These are phyloP conservation scores for Eimeria tenella DNA, from an alignment of 169 alveolate species.

Conservation along the genomic window DNA sequence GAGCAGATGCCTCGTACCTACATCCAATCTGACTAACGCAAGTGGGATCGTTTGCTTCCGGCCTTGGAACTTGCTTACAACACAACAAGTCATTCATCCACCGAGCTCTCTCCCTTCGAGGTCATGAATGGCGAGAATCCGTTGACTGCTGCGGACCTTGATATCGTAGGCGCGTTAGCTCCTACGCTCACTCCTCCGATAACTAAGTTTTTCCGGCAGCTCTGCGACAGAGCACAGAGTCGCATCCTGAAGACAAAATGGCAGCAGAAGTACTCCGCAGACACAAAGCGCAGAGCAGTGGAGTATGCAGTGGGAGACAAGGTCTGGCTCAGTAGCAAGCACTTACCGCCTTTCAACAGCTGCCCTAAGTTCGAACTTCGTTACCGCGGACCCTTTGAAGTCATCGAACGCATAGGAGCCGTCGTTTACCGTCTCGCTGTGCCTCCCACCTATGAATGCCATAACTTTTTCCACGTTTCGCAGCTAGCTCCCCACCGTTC, in stretches of 20 bases:
- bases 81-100: no score
- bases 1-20: no score
- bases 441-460: not conserved
- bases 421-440: not conserved
- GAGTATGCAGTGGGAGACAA: not conserved
- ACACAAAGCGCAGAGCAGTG: not conserved
- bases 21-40: no score
- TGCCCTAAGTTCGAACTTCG: not conserved
- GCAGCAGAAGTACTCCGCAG: not conserved
- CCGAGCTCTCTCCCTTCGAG: no score
- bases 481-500: not conserved
- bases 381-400: not conserved
- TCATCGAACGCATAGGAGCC: not conserved
- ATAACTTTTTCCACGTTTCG: not conserved
- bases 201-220: no score
- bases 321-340: not conserved
- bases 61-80: no score
- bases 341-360: not conserved
- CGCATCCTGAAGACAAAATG: not conserved
- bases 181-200: no score
- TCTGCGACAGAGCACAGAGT: no score
- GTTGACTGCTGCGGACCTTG: no score
- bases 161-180: no score
- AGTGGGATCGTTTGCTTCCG: no score
- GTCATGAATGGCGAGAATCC: no score